Evolutionary conservation across 352 stramenopile species (phyloP).

Genomic region (Globisporangium cystogenes): DNA sequence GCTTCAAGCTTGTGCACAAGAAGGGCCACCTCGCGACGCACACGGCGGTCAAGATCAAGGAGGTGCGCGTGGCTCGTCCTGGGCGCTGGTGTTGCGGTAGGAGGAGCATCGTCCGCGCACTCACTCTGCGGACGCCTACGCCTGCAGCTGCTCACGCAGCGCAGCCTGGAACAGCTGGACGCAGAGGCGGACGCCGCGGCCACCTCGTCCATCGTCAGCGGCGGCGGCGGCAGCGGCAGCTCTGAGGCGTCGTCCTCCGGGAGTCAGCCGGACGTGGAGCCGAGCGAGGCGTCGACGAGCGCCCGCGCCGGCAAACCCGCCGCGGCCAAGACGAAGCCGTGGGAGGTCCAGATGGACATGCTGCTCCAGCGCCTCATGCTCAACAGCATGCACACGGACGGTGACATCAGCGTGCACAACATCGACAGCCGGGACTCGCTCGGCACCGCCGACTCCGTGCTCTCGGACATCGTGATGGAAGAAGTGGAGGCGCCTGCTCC

Average conservation of each 20-base stretch:
- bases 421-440: conserved; percentile 62
- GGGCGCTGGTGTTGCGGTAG: no score
- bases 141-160: conserved; percentile 3
- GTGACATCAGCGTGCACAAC: conserved; percentile 78
- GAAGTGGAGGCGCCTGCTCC: not conserved
- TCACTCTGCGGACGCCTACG: no score
- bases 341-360: conserved; percentile 85
- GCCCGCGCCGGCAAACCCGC: not conserved
- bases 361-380: conserved; percentile 81
- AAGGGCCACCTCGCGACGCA: conserved; percentile 78
- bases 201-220: not conserved
- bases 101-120: no score
- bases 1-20: conserved; percentile 88
- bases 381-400: conserved; percentile 68
- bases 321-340: conserved; percentile 41
- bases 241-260: conserved; percentile 5
- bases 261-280: conserved; percentile 8
- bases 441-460: conserved; percentile 24
- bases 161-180: conserved; percentile 3
- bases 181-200: conserved; percentile 1
- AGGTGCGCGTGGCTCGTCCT: no score
- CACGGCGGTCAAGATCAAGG: conserved; percentile 62
- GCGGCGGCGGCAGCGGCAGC: no score
- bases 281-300: conserved; percentile 6
- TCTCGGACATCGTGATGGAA: conserved; percentile 27